Percentiles rank a stretch among this genome's conserved stretches.
Evolutionary conservation across 805 yeast species (phyloP).

Genomic region (Monosporozyma siamensis): DNA sequence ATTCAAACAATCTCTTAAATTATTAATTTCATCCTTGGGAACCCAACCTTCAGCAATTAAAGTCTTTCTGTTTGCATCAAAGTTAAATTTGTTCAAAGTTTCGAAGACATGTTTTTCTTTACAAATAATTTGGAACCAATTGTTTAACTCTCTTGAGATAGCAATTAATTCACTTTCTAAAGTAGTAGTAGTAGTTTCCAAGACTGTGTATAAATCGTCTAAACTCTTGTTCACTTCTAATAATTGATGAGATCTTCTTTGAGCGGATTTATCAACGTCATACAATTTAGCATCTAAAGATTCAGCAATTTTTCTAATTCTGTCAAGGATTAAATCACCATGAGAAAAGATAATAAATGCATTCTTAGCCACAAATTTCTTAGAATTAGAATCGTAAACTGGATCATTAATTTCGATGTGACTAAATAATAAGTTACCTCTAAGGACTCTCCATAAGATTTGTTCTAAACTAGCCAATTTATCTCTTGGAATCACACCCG

Average conservation of each 20-base stretch:
- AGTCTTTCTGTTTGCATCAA: conserved; percentile 56
- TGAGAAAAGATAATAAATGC: conserved; percentile 63
- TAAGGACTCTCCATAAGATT: conserved; percentile 63
- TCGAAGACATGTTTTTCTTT: conserved; percentile 52
- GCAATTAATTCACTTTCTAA: conserved; percentile 58
- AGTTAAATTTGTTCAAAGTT: conserved; percentile 56
- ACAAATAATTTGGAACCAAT: conserved; percentile 46
- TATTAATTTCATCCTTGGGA: conserved; percentile 44
- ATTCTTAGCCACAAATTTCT: conserved; percentile 42
- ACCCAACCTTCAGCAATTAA: conserved; percentile 71
- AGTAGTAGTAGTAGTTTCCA: conserved; percentile 42
- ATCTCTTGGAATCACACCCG: conserved; percentile 58
- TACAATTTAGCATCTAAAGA: conserved; percentile 58
- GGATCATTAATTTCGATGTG: conserved; percentile 47
- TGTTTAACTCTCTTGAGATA: conserved; percentile 48
- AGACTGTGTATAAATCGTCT: conserved; percentile 41
- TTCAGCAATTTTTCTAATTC: conserved; percentile 58
- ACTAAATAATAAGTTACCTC: conserved; percentile 62
- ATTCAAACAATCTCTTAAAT: conserved; percentile 38
- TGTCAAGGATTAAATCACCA: conserved; percentile 50
- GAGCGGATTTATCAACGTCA: conserved; percentile 39
- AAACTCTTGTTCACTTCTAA: conserved; percentile 33
- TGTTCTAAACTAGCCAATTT: conserved; percentile 54
- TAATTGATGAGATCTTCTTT: conserved; percentile 33
- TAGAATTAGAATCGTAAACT: conserved; percentile 46